Evolutionary conservation across 164 flowering plant genomes (phyloP).

Genomic region (Piper longum): DNA sequence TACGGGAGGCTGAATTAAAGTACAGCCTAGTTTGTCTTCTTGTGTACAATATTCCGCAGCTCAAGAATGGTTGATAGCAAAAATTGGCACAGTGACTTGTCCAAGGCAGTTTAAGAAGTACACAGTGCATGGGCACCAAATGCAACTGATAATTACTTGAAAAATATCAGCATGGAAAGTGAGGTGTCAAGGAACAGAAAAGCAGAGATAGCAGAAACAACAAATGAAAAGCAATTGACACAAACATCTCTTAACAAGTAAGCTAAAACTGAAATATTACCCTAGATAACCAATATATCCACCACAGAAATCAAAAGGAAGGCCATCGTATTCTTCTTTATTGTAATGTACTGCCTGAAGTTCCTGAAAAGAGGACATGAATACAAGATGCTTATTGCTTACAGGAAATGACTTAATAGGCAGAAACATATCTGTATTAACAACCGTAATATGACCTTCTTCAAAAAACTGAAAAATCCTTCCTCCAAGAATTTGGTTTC

Average conservation of each 20-base stretch:
- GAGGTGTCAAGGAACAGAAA: neutral
- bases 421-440: neutral
- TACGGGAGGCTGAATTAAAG: too few species aligned
- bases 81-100: too few species aligned
- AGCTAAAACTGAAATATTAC: conserved; percentile 24
- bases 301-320: conserved; percentile 90
- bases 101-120: too few species aligned
- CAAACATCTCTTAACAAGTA: neutral
- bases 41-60: too few species aligned
- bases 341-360: conserved; percentile 50
- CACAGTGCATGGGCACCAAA: too few species aligned
- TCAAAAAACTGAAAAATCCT: conserved; percentile 74
- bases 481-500: conserved; percentile 30
- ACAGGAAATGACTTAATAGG: neutral
- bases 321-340: conserved; percentile 59
- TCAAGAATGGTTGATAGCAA: too few species aligned
- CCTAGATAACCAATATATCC: conserved; percentile 92
- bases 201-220: neutral
- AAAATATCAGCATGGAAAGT: neutral
- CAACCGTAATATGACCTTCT: conserved; percentile 43
- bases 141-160: too few species aligned
- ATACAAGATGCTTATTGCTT: too few species aligned
- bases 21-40: too few species aligned
- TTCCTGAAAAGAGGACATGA: conserved; percentile 32
- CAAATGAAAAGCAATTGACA: neutral